Conservation (phyloP, 1,284 basidiomycete genomes). For the Flammula alnicola region DNA sequence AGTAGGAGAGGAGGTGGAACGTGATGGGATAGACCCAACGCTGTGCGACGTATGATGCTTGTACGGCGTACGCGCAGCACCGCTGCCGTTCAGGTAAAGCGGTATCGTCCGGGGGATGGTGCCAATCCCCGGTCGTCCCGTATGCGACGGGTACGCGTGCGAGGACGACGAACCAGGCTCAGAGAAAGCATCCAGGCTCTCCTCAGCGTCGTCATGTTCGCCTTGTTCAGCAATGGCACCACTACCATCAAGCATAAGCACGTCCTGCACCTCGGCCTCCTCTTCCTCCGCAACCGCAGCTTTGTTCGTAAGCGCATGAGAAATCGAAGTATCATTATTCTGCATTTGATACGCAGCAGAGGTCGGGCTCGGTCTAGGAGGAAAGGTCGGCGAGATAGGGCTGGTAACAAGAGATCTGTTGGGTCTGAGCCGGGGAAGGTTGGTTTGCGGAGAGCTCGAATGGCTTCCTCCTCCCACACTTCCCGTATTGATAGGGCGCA, state of each 20-base stretch:
- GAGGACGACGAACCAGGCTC: constrained; percentile 5
- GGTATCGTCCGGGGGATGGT: constrained; percentile 40
- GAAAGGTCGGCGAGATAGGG: constrained; percentile 33
- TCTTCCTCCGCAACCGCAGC: constrained; percentile 8
- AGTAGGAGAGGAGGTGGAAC: too few species aligned
- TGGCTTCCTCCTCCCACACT: too few species aligned
- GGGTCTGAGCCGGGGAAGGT: constrained; percentile 28
- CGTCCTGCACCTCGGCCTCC: constrained; percentile 15
- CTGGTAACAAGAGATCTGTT: constrained; percentile 32
- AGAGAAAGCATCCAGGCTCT: constrained; percentile 5
- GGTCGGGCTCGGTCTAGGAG: constrained; percentile 16
- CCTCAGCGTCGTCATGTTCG: constrained; percentile 13
- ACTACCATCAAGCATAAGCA: constrained; percentile 1
- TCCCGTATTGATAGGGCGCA: too few species aligned
- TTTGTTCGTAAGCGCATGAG: background rate
- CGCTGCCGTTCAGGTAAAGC: constrained; percentile 24
- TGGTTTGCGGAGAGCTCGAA: too few species aligned
- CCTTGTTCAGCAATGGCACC: constrained; percentile 5
- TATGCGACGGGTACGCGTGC: constrained; percentile 30
- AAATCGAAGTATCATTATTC: background rate
- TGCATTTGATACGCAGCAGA: too few species aligned
- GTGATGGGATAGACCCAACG: constrained; percentile 20
- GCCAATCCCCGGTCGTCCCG: constrained; percentile 38
- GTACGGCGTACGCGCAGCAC: constrained; percentile 17
- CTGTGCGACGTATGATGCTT: constrained; percentile 24